These are phyloP conservation scores for Fomitopsis betulina DNA, from an alignment of 1,284 basidiomycete species.

Conservation along the genomic window DNA sequence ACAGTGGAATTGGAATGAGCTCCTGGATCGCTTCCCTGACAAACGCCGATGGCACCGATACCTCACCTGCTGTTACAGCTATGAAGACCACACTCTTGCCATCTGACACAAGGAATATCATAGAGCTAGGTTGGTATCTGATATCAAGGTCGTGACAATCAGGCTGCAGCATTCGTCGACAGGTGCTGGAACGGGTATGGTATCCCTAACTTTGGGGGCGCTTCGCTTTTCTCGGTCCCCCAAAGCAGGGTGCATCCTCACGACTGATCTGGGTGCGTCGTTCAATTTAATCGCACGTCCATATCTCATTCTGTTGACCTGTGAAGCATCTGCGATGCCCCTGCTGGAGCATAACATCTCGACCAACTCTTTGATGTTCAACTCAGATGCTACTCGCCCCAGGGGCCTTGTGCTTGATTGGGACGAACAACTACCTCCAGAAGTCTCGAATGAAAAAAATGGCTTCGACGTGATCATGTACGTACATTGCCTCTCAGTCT, in stretches of 20 bases:
- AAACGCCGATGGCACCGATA: background rate
- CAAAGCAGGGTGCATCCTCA: conserved; percentile 42
- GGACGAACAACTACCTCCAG: conserved; percentile 56
- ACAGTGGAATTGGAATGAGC: conserved; percentile 79
- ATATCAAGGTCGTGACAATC: background rate
- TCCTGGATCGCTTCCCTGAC: conserved; percentile 58
- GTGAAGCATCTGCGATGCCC: conserved; percentile 72
- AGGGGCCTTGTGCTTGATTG: conserved; percentile 64
- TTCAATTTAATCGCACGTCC: background rate
- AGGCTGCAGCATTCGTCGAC: background rate
- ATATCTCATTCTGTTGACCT: background rate
- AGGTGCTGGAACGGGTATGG: conserved; percentile 83
- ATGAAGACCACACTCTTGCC: conserved; percentile 37
- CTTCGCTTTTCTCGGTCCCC: conserved; percentile 33
- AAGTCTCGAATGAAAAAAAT: conserved; percentile 31
- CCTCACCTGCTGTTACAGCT: conserved; percentile 15
- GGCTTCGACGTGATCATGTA: conserved; percentile 58
- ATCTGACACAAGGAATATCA: conserved; percentile 32
- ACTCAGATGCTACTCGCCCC: conserved; percentile 21
- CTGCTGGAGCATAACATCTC: conserved; percentile 69
- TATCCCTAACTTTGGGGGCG: conserved; percentile 62
- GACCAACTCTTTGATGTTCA: conserved; percentile 40
- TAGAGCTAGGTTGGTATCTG: conserved; percentile 61
- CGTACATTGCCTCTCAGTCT: conserved; percentile 12
- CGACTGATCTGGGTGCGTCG: conserved; percentile 72